Conservation (phyloP, 768 basidiomycete species). For the Macrolepiota albuminosa region DNA sequence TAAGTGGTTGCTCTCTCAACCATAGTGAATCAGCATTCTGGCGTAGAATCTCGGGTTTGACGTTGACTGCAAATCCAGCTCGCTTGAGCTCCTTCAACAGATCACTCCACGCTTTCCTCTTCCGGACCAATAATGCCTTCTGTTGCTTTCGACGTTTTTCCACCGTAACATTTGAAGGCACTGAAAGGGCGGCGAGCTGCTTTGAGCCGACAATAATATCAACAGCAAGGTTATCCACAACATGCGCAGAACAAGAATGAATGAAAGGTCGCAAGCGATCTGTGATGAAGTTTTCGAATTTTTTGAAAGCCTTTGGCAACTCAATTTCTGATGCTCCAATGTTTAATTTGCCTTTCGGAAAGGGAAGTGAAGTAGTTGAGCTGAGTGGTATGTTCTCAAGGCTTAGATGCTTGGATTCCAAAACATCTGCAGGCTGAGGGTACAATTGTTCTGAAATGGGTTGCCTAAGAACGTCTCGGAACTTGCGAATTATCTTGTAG, state of each 20-base stretch:
- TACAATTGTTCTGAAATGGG: slow-evolving; percentile 46
- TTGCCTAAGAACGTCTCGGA: slow-evolving; percentile 83
- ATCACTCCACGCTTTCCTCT: slow-evolving; percentile 89
- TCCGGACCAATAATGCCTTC: slow-evolving; percentile 75
- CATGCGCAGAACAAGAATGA: slow-evolving; percentile 29
- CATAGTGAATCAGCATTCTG: slow-evolving; percentile 52
- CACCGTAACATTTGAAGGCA: slow-evolving; percentile 36
- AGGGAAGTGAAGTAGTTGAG: slow-evolving; percentile 1
- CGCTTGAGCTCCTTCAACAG: slow-evolving; percentile 84
- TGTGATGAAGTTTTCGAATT: slow-evolving; percentile 41
- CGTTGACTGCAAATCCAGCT: slow-evolving; percentile 65
- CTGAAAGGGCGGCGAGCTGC: slow-evolving; percentile 43
- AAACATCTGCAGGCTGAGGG: slow-evolving; percentile 28
- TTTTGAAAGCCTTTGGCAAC: slow-evolving; percentile 44
- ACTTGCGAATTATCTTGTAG: slow-evolving; percentile 87
- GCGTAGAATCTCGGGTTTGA: slow-evolving; percentile 65
- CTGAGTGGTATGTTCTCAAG: slow-evolving; percentile 4
- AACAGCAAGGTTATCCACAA: slow-evolving; percentile 51
- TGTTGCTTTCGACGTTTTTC: slow-evolving; percentile 56
- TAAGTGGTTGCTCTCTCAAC: slow-evolving; percentile 59
- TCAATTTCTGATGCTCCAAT: slow-evolving; percentile 25
- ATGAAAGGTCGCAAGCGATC: slow-evolving; percentile 40
- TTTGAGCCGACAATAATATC: slow-evolving; percentile 62
- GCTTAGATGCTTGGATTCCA: slow-evolving; percentile 24
- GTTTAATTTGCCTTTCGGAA: slow-evolving; percentile 13